Evolutionary conservation across 73 alveolate genomes (phyloP).

Genomic region (Tetrahymena elliotti): DNA sequence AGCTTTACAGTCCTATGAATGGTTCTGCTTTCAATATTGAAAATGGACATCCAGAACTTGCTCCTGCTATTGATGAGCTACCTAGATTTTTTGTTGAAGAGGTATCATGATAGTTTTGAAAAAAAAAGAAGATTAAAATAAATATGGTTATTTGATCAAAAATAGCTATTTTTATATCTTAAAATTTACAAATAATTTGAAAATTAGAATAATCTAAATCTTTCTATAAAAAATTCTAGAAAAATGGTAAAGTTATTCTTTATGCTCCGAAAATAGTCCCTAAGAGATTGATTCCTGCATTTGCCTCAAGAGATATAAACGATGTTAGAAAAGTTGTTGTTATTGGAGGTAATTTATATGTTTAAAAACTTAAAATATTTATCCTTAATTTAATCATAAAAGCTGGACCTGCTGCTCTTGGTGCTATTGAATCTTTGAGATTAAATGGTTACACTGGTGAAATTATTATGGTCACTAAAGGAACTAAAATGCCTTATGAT

Average conservation of each 20-base stretch:
- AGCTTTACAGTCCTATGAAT: conserved; percentile 36
- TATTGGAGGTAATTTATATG: conserved; percentile 7
- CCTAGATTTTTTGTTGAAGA: conserved; percentile 26
- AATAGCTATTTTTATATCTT: neutral
- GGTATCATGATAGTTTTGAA: neutral
- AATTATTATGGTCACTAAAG: conserved; percentile 6
- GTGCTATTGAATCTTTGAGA: conserved; percentile 14
- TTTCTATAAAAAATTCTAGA: neutral
- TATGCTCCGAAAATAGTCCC: conserved; percentile 38
- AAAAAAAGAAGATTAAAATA: neutral
- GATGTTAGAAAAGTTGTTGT: conserved; percentile 35
- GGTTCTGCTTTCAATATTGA: conserved; percentile 32
- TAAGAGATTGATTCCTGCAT: conserved; percentile 7
- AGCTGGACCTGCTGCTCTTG: conserved; percentile 38
- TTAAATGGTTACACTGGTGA: conserved; percentile 35
- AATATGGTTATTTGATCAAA: neutral
- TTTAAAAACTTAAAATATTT: neutral
- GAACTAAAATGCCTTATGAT: conserved; percentile 28
- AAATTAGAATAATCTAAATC: neutral
- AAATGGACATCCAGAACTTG: conserved; percentile 33
- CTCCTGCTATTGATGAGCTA: conserved; percentile 36
- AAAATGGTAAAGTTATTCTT: neutral
- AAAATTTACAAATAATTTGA: neutral
- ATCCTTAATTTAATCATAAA: neutral
- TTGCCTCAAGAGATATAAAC: conserved; percentile 25